These are phyloP conservation scores for Alloteropsis angusta DNA, from an alignment of 202 grass and related monocot genomes.

Conservation along the genomic window DNA sequence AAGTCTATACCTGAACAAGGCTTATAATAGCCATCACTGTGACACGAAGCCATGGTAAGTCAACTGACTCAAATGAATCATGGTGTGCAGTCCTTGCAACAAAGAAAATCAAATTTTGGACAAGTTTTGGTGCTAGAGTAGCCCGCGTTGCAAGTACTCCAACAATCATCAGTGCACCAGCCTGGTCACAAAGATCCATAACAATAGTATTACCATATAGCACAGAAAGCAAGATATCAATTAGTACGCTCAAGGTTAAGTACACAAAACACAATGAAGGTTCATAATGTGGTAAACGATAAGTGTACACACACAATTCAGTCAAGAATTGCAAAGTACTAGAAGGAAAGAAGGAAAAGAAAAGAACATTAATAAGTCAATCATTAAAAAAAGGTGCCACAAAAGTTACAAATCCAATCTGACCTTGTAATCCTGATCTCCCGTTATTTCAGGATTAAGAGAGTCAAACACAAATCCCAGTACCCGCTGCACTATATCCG, in stretches of 20 bases:
- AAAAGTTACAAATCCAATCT: background rate
- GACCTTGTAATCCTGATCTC: conserved; percentile 77
- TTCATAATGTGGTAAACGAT: background rate
- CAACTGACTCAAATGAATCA: conserved; percentile 53
- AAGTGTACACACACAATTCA: background rate
- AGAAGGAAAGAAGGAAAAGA: background rate
- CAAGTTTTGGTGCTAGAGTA: conserved; percentile 59
- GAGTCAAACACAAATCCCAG: conserved; percentile 74
- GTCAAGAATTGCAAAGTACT: background rate
- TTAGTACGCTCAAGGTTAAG: background rate
- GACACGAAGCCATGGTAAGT: conserved; percentile 90
- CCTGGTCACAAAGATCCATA: conserved; percentile 38
- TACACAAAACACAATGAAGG: background rate
- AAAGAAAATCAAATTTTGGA: conserved; percentile 69
- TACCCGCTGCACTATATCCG: conserved; percentile 71
- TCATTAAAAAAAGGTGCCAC: background rate
- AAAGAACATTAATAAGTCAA: conserved; percentile 8
- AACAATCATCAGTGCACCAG: conserved; percentile 89
- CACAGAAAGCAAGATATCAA: background rate
- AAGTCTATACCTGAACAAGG: conserved; percentile 67
- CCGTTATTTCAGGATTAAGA: conserved; percentile 63
- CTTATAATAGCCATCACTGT: conserved; percentile 79
- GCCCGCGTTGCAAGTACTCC: conserved; percentile 65
- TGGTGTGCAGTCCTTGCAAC: conserved; percentile 55
- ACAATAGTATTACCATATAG: background rate